These are phyloP conservation scores for Neurospora cerealis DNA, from an alignment of 495 filamentous ascomycete species.

Conservation along the genomic window DNA sequence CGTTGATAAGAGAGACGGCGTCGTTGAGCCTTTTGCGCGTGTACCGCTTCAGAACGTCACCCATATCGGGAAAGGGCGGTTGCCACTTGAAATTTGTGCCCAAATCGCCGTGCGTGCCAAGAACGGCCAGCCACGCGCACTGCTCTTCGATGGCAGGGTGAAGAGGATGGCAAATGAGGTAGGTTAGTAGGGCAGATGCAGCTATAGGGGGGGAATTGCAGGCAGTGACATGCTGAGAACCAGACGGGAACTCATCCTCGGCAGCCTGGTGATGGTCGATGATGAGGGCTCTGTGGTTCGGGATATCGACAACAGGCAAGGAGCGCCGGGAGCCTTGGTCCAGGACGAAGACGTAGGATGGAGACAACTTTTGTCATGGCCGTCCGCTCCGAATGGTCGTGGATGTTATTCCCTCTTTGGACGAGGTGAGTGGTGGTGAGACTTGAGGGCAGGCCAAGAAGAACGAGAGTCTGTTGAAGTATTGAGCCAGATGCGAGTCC, in stretches of 20 bases:
- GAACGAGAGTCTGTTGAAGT: conserved; percentile 40
- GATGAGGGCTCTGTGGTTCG: conserved; percentile 31
- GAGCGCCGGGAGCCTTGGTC: conserved; percentile 47
- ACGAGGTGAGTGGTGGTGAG: conserved; percentile 44
- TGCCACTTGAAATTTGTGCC: conserved; percentile 48
- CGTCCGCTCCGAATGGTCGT: conserved; percentile 33
- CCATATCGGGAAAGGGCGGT: conserved; percentile 49
- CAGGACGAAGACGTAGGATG: conserved; percentile 46
- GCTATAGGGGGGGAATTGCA: conserved; percentile 48
- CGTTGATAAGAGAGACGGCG: conserved; percentile 47
- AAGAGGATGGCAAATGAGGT: conserved; percentile 42
- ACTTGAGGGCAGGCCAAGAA: conserved; percentile 35
- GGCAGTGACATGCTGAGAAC: conserved; percentile 39
- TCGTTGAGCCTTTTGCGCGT: conserved; percentile 47
- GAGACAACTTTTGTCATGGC: conserved; percentile 33
- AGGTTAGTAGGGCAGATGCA: conserved; percentile 46
- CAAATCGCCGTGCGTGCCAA: conserved; percentile 52
- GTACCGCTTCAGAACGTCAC: conserved; percentile 41
- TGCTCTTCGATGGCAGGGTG: conserved; percentile 30
- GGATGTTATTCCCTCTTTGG: conserved; percentile 40
- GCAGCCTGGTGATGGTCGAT: conserved; percentile 49
- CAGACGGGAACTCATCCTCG: conserved; percentile 41
- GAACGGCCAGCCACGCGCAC: conserved; percentile 44
- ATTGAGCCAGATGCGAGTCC: conserved; percentile 50
- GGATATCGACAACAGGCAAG: conserved; percentile 33